These are phyloP conservation scores for Neurospora sp. DNA, from an alignment of 495 filamentous ascomycete genomes.

Conservation along the genomic window DNA sequence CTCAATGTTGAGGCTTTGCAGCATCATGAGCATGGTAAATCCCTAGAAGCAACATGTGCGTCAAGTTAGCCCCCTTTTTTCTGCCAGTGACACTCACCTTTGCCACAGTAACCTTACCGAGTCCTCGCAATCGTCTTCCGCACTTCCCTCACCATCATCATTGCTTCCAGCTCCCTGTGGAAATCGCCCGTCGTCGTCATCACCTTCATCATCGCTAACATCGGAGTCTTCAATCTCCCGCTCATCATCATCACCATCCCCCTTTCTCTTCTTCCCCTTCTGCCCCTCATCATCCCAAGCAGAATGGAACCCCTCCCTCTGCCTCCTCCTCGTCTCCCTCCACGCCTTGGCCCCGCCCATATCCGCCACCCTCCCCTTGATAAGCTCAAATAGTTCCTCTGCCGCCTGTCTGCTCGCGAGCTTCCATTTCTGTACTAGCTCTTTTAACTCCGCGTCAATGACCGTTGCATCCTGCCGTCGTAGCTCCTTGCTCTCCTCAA, in stretches of 20 bases:
- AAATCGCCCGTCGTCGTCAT: background rate
- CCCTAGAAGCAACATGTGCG: slow-evolving; percentile 6
- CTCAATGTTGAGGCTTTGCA: slow-evolving; percentile 24
- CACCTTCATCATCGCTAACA: background rate
- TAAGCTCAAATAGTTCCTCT: slow-evolving; percentile 22
- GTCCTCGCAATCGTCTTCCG: slow-evolving; percentile 4
- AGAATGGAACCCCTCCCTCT: background rate
- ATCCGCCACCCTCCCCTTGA: slow-evolving; percentile 15
- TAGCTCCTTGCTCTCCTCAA: background rate
- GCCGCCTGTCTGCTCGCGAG: slow-evolving; percentile 16
- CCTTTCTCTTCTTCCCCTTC: background rate
- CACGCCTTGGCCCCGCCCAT: slow-evolving; percentile 21
- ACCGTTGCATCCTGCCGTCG: background rate
- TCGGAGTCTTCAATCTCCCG: background rate
- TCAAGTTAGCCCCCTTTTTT: slow-evolving; percentile 2
- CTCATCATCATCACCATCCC: slow-evolving; percentile 4
- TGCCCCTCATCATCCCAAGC: background rate
- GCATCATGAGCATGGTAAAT: slow-evolving; percentile 25
- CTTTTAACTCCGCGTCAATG: slow-evolving; percentile 14
- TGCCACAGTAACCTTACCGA: slow-evolving; percentile 4
- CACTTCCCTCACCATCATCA: slow-evolving; percentile 1
- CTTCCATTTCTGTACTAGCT: slow-evolving; percentile 14
- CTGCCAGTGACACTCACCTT: background rate
- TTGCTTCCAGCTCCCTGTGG: slow-evolving; percentile 5
- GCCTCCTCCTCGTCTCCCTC: slow-evolving; percentile 12